Base-by-base conservation (phyloP, 208 protist genomes). In the Crithidia mellificae region DNA sequence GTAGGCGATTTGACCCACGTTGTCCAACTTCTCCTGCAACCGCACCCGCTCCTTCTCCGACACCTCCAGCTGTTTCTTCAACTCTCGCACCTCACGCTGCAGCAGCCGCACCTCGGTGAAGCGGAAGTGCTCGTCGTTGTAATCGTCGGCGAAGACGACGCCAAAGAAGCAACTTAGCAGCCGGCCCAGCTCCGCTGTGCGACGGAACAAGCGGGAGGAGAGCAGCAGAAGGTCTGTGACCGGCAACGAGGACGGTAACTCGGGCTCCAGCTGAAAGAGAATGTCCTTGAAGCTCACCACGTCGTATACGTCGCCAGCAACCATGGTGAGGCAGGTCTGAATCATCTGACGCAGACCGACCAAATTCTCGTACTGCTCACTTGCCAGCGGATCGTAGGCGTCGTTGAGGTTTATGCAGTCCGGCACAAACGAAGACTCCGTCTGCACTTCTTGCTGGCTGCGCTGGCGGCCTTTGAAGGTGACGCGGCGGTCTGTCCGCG, bases 231-330 rank as follows among this genome's bases (percentile, higher is more conserved):
- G 77, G 46, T 97, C 93, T 1, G 85, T 95, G 0, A 96, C 82
- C 1, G 91, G 91, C 27, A 93, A 56, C 12, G 66, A 77, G 0
- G 85, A 81, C 0, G 89, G 85, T 12, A 97, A 64, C 63, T 87
- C 72, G 17, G 85, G 78, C 51, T 93, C 86, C 6, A 94, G 63
- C 47, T 90, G 83, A 53, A 93, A 92, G 29, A 96, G 63, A 29
- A 97, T 80, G 67, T 97, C 91, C 74, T 97, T 97, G 63, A 94
- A 95, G 47, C 74, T 80, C 2, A 91, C 74, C 24, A 96, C 77
- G 63, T 97, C 93, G 74, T 94, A 95, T 20, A 96, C 86, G 44
- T 73, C 82, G 24, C 87, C 84, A 0, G 78, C 89, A 12, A 97
- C 71, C 47, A 94, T 81, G 14, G 67, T 66, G 77, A 96, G 80